phyloP scores from a whole-genome alignment of 768 basidiomycete genomes.

The Mycena belliarum region DNA sequence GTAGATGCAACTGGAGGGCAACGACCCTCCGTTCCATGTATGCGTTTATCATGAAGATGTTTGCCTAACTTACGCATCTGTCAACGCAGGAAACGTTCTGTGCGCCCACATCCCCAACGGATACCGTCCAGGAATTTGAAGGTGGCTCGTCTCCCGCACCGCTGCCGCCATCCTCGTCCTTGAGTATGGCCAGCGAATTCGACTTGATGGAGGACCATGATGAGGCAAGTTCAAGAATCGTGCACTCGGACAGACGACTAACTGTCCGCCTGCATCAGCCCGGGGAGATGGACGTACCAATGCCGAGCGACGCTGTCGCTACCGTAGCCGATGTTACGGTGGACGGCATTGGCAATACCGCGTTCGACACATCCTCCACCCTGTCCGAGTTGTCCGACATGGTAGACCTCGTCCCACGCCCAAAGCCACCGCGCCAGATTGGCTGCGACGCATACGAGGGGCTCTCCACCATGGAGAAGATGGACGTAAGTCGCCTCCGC shows the following conservation, averaged over 20 bases:
- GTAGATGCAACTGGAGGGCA: background rate
- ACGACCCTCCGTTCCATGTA: constrained; percentile 5
- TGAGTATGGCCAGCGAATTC: constrained; percentile 1
- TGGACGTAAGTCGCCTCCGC: constrained; percentile 45
- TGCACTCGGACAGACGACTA: background rate
- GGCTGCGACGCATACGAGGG: constrained; percentile 47
- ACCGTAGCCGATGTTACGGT: background rate
- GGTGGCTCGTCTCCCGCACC: constrained; percentile 8
- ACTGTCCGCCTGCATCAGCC: background rate
- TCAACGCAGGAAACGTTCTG: background rate
- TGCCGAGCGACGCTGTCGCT: background rate
- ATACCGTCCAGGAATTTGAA: background rate
- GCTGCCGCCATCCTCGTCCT: constrained; percentile 17
- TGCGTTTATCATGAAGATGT: background rate
- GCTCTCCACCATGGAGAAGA: constrained; percentile 47
- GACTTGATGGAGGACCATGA: background rate
- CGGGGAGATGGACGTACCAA: background rate
- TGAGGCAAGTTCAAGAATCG: background rate
- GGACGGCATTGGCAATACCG: background rate
- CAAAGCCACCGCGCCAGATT: constrained; percentile 25
- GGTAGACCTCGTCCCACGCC: constrained; percentile 8
- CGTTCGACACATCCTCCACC: constrained; percentile 23
- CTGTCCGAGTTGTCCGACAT: constrained; percentile 16
- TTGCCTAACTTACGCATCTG: background rate
- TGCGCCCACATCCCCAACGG: constrained; percentile 7